A percentile compares a stretch with the other conserved stretches of the same genome.
phyloP scores from a whole-genome alignment of 2,329 filamentous ascomycete genomes.

The Cytospora leucostoma region DNA sequence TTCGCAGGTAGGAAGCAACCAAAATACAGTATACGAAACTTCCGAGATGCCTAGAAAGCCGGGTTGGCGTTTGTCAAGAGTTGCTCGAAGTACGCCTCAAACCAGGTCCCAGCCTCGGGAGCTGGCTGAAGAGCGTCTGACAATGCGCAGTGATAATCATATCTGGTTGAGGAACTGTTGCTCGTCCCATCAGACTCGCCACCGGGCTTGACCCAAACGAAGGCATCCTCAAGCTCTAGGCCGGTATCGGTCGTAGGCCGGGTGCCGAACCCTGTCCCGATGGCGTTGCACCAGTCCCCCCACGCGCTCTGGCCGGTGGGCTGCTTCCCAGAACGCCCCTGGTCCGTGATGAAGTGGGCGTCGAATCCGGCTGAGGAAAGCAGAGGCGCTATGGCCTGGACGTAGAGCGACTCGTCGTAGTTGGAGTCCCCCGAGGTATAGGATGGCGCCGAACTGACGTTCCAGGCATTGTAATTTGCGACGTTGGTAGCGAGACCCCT shows the following conservation, averaged over 20 bases:
- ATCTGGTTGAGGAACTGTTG: conserved; percentile 50
- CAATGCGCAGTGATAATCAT: conserved; percentile 55
- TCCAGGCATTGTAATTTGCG: conserved; percentile 59
- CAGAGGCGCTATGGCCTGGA: conserved; percentile 64
- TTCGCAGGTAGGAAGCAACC: too few species aligned
- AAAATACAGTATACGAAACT: too few species aligned
- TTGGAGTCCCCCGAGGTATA: conserved; percentile 51
- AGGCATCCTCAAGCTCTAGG: conserved; percentile 60
- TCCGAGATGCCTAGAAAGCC: conserved; percentile 41
- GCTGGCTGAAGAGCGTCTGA: conserved; percentile 60
- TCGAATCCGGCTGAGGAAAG: conserved; percentile 51
- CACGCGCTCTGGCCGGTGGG: conserved; percentile 62
- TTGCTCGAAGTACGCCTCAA: conserved; percentile 61
- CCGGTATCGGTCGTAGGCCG: conserved; percentile 65
- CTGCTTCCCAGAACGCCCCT: conserved; percentile 57
- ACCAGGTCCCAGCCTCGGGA: conserved; percentile 71
- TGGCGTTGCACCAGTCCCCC: conserved; percentile 71
- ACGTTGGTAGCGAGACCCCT: conserved; percentile 60
- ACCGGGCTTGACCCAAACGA: conserved; percentile 73
- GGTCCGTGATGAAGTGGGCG: conserved; percentile 52
- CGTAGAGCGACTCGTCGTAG: conserved; percentile 60
- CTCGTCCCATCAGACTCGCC: conserved; percentile 57
- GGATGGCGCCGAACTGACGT: conserved; percentile 42
- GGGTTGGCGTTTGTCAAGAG: conserved; percentile 58
- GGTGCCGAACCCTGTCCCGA: conserved; percentile 63